A percentile compares a stretch with the other conserved stretches of the same genome.
Evolutionary conservation across 2,329 filamentous ascomycete genomes (phyloP).

Genomic region (Arthroderma uncinatum): DNA sequence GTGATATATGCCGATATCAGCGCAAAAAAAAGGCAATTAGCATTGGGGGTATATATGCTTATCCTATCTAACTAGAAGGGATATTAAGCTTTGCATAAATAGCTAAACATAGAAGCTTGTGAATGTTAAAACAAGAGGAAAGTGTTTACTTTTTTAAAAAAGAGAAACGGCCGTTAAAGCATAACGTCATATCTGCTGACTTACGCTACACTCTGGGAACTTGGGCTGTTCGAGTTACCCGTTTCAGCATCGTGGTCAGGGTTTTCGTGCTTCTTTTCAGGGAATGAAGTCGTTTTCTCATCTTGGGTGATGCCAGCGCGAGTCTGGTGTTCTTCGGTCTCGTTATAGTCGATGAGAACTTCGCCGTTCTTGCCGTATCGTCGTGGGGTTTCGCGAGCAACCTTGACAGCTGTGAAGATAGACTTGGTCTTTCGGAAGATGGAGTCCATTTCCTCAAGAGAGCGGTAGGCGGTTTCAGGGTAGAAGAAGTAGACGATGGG

Average conservation of each 20-base stretch:
- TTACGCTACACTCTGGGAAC: neutral
- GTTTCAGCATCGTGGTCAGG: constrained; percentile 3
- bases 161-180: neutral
- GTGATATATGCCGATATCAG: too few species aligned
- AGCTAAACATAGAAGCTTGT: neutral
- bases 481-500: constrained; percentile 51
- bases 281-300: constrained; percentile 3
- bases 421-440: constrained; percentile 49
- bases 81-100: neutral
- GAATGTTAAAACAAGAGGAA: neutral
- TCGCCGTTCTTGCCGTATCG: constrained; percentile 50
- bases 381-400: constrained; percentile 42
- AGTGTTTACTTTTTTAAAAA: neutral
- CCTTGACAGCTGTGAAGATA: constrained; percentile 39
- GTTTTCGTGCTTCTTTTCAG: neutral
- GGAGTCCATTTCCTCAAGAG: constrained; percentile 58
- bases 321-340: constrained; percentile 33
- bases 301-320: constrained; percentile 16
- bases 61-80: neutral
- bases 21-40: neutral
- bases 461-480: constrained; percentile 49
- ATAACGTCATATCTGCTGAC: neutral
- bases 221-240: constrained; percentile 1
- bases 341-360: constrained; percentile 43
- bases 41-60: neutral